Base-by-base conservation (phyloP, 441 rosid species). In the Eutrema salsugineum region DNA sequence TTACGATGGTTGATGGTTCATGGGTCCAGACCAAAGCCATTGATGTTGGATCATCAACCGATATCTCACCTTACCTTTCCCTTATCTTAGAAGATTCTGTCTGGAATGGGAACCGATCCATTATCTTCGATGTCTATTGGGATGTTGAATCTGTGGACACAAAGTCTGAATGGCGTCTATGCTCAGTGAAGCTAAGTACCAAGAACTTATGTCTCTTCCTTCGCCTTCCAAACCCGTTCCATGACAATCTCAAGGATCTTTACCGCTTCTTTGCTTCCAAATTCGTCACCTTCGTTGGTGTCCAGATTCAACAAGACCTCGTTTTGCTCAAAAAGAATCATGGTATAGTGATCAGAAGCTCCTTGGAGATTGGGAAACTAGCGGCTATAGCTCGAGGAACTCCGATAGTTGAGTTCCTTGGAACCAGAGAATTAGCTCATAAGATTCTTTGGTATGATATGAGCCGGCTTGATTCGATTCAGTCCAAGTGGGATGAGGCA, bases 261-360 rank as follows among this genome's bases (percentile, higher is more conserved):
- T 77, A 70, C 49, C 79, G 79, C 19, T 77, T 77, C 72, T 77
- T 77, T 12, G 80, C 80, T 35, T 77, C 80, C 51, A 77, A 77
- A 28, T 70, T 70, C 36, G 76, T 77, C 46, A 77, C 80, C 1
- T 77, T 77, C 7, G 77, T 77, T 0, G 80, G 80, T 0, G 76
- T 77, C 5, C 77, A 77, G 59, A 77, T 77, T 3, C 2, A 71
- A 15, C 63, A 77, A 58, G 79, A 76, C n/a, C 71, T 77, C 0
- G 53, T 24, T 27, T 27, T 77, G 58, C 80, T 77, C n/a, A 71
- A 77, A 38, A 39, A 71, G 40, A 71, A 65, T 7, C 80, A 77
- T 4, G 80, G 80, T 3, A 71, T 77, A 51, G 77, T 77, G 72
- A 71, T 77, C 24, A 39, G 77, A 22, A 77, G 76, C 64, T 70